Base-by-base conservation (phyloP, 2,329 filamentous ascomycete species). In the Myotisia sp. region DNA sequence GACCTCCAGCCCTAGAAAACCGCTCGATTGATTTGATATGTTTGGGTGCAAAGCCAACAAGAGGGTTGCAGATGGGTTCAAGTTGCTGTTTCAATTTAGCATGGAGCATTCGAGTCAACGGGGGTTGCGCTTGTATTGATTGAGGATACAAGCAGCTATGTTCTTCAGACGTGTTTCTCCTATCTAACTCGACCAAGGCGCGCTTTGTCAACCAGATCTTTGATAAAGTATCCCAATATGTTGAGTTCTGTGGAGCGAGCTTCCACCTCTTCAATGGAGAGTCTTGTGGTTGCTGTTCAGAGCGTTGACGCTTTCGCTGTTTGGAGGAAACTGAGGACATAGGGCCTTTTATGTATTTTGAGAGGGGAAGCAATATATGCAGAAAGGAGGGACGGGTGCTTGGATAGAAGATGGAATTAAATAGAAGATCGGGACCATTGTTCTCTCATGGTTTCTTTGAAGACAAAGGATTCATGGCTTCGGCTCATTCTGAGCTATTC, bases 171-270 rank as follows among this genome's bases (percentile, higher is more conserved):
- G 14, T 28, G 26, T 40, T 46, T 17, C 45, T 42, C 34, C 39
- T 40, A 36, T 49, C 38, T 8, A 49, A 29, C 40, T 49, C 47
- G 37, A 33, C 21, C 26, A 49, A 36, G 7, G 44, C 43, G 20
- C 26, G 12, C 24, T 36, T 36, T 8, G 43, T 48, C 21, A 49
- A 32, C 34, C 43, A 41, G 26, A 46, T 40, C 32, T 42, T 44
- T 5, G 44, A 48, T 18, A 51, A 30, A 29, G 40, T 46, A 33
- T 51, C 48, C 45, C 42, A 51, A 32, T 34, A 41, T 30, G 16
- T 20, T 28, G 33, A 16, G 23, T 31, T 3, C 2, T 17, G 28
- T 20, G 7, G 28, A 3, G 9, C 12, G 16, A 20, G 28, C 16
- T 29, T 29, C 28, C 19, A 20, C 28, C 28, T 30, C 22, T 30